Base-by-base conservation (phyloP, 2,329 filamentous ascomycete genomes). In the Pezicula rhizophila region DNA sequence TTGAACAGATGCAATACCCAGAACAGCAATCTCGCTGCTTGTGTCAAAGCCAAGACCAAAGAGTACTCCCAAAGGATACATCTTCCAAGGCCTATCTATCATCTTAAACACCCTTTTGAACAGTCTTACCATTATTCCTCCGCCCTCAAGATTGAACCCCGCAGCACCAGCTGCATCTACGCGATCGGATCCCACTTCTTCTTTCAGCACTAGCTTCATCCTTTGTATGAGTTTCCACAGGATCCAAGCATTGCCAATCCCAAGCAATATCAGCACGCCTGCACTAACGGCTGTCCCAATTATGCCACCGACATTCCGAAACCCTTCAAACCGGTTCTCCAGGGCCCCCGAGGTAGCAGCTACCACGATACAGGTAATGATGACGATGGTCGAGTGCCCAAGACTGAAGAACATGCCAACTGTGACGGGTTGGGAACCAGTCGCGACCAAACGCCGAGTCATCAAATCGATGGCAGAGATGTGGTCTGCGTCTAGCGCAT, bases 401-500 rank as follows among this genome's bases (percentile, higher is more conserved):
- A 97, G 78, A 0, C 87, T 92, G 73, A 99, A 97, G 66, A 89
- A 97, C 1, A 89, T 96, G 39, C 92, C 93, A 1, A 97, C 92
- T 0, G 91, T 92, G 10, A 95, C 90, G 2, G 92, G 91, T 2
- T 81, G 80, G 63, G 93, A 89, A 15, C 89, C 90, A 0, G 87
- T 80, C 0, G 91, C 91, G 34, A 97, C 82, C 20, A 97, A 79
- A 6, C 92, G 83, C 3, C 93, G 79, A 1, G 93, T 97, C 84
- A 95, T 95, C 34, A 97, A 78, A 68, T 97, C 92, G 60, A 97
- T 99, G 54, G 91, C 92, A 59, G 51, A 59, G 55, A 88, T 88
- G 64, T 97, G 93, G 68, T 97, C 92, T n/a, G 92, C 93, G 63
- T 97, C 93, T 40, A 97, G 80, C n/a, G 92, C 92, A 73, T 97